Evolutionary conservation across 2,329 filamentous ascomycete genomes (phyloP).

Genomic region (Lomentospora prolificans): DNA sequence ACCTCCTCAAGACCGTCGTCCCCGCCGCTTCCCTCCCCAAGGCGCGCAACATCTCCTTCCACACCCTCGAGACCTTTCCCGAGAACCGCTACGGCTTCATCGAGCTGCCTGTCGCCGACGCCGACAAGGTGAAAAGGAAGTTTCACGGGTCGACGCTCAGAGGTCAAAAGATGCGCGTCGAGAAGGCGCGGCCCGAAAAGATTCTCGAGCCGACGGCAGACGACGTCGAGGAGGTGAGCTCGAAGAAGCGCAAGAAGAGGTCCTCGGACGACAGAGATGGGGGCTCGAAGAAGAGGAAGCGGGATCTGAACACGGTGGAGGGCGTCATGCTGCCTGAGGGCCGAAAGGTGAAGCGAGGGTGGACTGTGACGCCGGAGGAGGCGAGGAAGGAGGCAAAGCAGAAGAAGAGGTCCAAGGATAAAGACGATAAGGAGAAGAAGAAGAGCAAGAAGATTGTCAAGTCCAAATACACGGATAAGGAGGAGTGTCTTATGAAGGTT

Average conservation of each 20-base stretch:
- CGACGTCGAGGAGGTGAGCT: conserved; percentile 18
- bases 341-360: conserved; percentile 78
- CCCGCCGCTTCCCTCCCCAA: conserved; percentile 54
- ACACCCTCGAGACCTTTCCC: conserved; percentile 75
- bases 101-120: conserved; percentile 70
- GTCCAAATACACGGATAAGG: conserved; percentile 71
- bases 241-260: conserved; percentile 32
- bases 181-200: conserved; percentile 59
- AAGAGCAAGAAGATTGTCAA: conserved; percentile 49
- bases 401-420: conserved; percentile 34
- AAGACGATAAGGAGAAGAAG: conserved; percentile 41
- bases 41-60: conserved; percentile 79
- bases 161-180: conserved; percentile 75
- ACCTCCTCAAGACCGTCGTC: conserved; percentile 63
- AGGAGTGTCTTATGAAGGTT: conserved; percentile 80
- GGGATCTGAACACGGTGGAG: conserved; percentile 38
- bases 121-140: conserved; percentile 85
- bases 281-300: conserved; percentile 33
- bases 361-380: conserved; percentile 59
- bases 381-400: conserved; percentile 38
- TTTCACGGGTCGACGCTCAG: conserved; percentile 78
- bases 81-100: conserved; percentile 87
- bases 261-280: conserved; percentile 21
- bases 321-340: conserved; percentile 65
- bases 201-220: conserved; percentile 19